Evolutionary conservation across 2,329 filamentous ascomycete species (phyloP).

Genomic region (Cladosporium oxysporum): DNA sequence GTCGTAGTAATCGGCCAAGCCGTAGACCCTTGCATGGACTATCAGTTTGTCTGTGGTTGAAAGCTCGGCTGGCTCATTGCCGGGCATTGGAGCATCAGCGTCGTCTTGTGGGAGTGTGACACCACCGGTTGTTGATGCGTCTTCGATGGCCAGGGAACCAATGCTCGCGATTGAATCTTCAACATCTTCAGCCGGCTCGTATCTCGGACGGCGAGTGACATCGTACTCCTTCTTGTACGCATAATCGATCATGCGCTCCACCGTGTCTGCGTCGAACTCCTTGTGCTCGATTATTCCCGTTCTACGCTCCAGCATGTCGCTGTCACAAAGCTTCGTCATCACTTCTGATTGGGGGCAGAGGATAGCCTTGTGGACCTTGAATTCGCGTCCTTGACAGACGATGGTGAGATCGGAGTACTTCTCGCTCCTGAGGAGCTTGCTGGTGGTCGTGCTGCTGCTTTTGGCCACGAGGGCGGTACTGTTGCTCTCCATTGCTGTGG

Average conservation of each 20-base stretch:
- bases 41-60: slow-evolving; percentile 8
- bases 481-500: neutral
- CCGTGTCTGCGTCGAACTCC: slow-evolving; percentile 23
- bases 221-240: slow-evolving; percentile 21
- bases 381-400: slow-evolving; percentile 20
- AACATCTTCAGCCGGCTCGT: neutral
- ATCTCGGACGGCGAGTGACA: neutral
- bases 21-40: slow-evolving; percentile 22
- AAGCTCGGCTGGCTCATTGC: neutral
- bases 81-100: neutral
- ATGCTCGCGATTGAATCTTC: neutral
- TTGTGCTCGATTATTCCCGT: slow-evolving; percentile 21
- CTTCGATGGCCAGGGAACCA: neutral
- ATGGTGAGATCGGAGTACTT: slow-evolving; percentile 24
- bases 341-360: slow-evolving; percentile 23
- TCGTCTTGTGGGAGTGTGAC: neutral
- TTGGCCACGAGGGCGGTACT: neutral
- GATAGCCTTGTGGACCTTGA: slow-evolving; percentile 26
- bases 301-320: slow-evolving; percentile 16
- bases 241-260: slow-evolving; percentile 24
- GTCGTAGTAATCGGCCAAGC: slow-evolving; percentile 26
- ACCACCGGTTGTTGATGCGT: neutral
- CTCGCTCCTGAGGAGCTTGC: neutral
- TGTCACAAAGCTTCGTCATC: slow-evolving; percentile 15
- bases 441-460: neutral